Evolutionary conservation across 306 rosid species (phyloP).

Genomic region (Vigna angularis): DNA sequence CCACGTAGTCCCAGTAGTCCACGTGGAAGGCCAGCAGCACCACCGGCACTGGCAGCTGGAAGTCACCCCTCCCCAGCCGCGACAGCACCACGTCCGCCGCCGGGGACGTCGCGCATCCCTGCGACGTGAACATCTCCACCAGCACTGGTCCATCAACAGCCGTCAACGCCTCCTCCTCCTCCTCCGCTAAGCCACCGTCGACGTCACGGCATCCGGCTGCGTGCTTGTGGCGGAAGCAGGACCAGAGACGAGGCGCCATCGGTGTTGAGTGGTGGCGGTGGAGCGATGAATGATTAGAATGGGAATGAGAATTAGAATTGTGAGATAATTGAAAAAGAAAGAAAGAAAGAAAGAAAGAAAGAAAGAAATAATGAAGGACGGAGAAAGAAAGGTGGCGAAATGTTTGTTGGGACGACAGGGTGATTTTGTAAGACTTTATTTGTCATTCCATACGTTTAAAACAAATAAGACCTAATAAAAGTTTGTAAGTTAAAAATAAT

Average conservation of each 20-base stretch:
- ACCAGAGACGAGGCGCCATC: conserved; percentile 67
- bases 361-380: conserved; percentile 19
- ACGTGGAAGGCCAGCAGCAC: conserved; percentile 81
- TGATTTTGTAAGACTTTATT: too few relatives aligned
- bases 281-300: not conserved
- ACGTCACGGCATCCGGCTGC: not conserved
- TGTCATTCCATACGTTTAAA: too few relatives aligned
- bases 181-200: not conserved
- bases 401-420: too few relatives aligned
- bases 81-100: conserved; percentile 78
- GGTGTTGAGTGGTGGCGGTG: conserved; percentile 4
- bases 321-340: not conserved
- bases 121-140: conserved; percentile 93
- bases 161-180: conserved; percentile 43
- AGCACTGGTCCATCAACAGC: conserved; percentile 76
- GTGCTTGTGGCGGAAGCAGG: conserved; percentile 67
- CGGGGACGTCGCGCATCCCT: conserved; percentile 84
- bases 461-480: too few relatives aligned
- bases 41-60: conserved; percentile 63
- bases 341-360: too few relatives aligned
- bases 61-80: conserved; percentile 90
- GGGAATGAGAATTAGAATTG: not conserved
- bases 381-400: conserved; percentile 68
- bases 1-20: conserved; percentile 93
- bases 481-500: too few relatives aligned